Base-by-base conservation (phyloP, 2,329 filamentous ascomycete species). In the Didymella exigua region DNA sequence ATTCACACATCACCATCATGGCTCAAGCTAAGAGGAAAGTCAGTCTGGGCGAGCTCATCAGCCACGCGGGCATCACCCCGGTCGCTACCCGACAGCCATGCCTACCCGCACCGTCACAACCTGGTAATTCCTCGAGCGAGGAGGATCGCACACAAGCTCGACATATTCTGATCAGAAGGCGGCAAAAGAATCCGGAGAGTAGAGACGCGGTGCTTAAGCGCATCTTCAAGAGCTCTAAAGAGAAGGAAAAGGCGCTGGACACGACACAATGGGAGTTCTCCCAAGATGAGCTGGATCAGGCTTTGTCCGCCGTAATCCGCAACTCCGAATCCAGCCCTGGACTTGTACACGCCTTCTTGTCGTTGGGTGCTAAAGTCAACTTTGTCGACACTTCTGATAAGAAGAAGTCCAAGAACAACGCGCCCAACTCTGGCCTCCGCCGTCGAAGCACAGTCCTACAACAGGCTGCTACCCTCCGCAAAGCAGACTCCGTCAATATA, bases 401-500 rank as follows among this genome's bases (percentile, higher is more conserved):
- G 31, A 67, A 63, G 49, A 67, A 62, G 47, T 49, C 42, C 21
- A 70, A 69, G 42, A 52, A n/a, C 33, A 66, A 65, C 47, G 18
- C 36, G 10, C 36, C 66, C 3, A 66, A 67, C 36, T 49, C 58
- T 16, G 38, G 59, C 18, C 58, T 64, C 41, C 66, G 68, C 38
- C 66, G 70, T 50, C 63, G 72, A 52, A 75, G 71, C 58, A 75
- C 70, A 19, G 70, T 75, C 2, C 48, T 75, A 24, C 72, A 75
- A 49, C 66, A 70, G 47, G 72, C 72, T 3, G 71, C 70, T 2
- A 69, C 70, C 14, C 49, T 68, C 8, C 61, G 69, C 29, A 62
- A 66, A 48, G 62, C 67, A 7, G 69, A 73, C 37, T 66, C 66
- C 26, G 68, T 74, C 33, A 67, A 62, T 37, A 38, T 73, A 16